phyloP scores from a whole-genome alignment of 1,284 basidiomycete genomes.

The Cerioporus squamosus region DNA sequence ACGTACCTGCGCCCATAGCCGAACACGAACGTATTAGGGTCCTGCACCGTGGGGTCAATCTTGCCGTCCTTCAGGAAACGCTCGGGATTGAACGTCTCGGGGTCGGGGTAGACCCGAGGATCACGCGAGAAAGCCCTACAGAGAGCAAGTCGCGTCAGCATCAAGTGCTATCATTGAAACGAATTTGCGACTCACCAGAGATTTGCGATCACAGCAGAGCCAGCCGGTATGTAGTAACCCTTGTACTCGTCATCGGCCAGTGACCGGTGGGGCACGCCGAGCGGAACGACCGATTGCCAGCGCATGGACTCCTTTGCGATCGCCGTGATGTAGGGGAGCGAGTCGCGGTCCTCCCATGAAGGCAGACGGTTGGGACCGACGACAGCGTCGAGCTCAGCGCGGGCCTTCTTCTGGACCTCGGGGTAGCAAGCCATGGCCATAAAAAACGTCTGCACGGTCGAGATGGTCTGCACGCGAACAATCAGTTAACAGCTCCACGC shows the following conservation, averaged over 20 bases:
- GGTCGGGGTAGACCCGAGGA: conserved; percentile 35
- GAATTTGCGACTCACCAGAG: conserved; percentile 28
- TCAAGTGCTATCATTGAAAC: not conserved
- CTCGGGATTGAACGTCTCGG: conserved; percentile 42
- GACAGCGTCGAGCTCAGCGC: conserved; percentile 31
- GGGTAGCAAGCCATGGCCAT: conserved; percentile 40
- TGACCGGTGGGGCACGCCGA: conserved; percentile 33
- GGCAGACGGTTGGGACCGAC: conserved; percentile 39
- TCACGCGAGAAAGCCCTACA: conserved; percentile 31
- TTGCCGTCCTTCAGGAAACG: conserved; percentile 40
- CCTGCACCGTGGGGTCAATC: conserved; percentile 32
- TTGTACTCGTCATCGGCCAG: conserved; percentile 36
- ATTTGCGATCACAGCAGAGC: conserved; percentile 32
- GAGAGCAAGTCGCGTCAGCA: not conserved
- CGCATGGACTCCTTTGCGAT: conserved; percentile 17
- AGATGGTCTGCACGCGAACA: conserved; percentile 8
- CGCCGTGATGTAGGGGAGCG: conserved; percentile 16
- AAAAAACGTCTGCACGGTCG: conserved; percentile 33
- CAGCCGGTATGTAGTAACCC: conserved; percentile 34
- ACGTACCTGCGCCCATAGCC: conserved; percentile 42
- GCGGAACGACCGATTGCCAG: conserved; percentile 22
- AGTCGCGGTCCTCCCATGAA: conserved; percentile 36
- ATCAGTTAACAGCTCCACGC: not conserved
- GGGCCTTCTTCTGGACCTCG: conserved; percentile 40
- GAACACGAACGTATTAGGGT: conserved; percentile 36